These are phyloP conservation scores for Darksidea phi DNA, from an alignment of 495 filamentous ascomycete genomes.

Conservation along the genomic window DNA sequence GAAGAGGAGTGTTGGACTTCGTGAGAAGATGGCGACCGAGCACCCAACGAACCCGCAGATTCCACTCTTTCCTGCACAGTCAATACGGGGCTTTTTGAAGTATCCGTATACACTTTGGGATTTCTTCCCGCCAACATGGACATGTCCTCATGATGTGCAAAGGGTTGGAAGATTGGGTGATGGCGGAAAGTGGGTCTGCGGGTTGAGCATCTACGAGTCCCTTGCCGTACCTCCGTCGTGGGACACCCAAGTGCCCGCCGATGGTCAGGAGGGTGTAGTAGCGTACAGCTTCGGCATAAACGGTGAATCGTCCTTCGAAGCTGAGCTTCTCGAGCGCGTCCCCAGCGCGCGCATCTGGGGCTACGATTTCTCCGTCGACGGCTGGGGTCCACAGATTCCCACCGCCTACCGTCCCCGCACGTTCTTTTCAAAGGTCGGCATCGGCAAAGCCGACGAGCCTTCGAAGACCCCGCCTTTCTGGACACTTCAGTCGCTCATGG, in stretches of 20 bases:
- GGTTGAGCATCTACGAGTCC: constrained; percentile 35
- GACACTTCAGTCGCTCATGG: constrained; percentile 38
- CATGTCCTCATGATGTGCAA: constrained; percentile 40
- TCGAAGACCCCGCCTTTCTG: constrained; percentile 31
- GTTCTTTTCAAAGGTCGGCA: constrained; percentile 30
- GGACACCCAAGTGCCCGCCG: constrained; percentile 3
- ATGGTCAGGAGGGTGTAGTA: constrained; percentile 7
- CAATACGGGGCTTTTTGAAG: constrained; percentile 5
- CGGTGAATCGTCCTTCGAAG: constrained; percentile 40
- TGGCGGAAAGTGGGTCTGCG: constrained; percentile 43
- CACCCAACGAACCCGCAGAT: constrained; percentile 12
- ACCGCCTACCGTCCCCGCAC: constrained; percentile 20
- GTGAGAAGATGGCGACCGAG: constrained; percentile 2
- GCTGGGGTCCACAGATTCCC: constrained; percentile 28
- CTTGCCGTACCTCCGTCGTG: constrained; percentile 2
- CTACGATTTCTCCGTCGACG: constrained; percentile 39
- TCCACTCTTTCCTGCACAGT: constrained; percentile 7
- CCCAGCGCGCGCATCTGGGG: constrained; percentile 39
- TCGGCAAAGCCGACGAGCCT: constrained; percentile 27
- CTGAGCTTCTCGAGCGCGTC: constrained; percentile 38
- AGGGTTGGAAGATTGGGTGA: constrained; percentile 40
- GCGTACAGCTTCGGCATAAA: constrained; percentile 42
- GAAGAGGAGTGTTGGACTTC: constrained; percentile 3
- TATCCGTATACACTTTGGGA: constrained; percentile 43
- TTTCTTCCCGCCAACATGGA: constrained; percentile 38